phyloP scores from a whole-genome alignment of 2,329 filamentous ascomycete genomes.

The Penicillium vulpinum region DNA sequence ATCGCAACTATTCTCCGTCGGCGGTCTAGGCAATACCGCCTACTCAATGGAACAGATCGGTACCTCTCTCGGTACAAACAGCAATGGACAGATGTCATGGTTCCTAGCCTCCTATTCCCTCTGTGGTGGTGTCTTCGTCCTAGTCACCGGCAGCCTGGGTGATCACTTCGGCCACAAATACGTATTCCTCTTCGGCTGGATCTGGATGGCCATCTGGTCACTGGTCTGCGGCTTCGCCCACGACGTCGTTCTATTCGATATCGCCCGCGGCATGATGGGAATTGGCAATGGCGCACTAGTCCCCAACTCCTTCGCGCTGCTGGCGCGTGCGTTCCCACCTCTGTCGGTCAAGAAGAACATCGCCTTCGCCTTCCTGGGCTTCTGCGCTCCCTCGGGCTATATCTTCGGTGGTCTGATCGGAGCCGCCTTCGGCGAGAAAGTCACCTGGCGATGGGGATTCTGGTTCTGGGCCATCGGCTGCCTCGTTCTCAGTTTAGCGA shows the following conservation, averaged over 20 bases:
- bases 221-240: slow-evolving; percentile 48
- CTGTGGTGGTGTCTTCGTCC: slow-evolving; percentile 53
- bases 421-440: slow-evolving; percentile 39
- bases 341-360: slow-evolving; percentile 44
- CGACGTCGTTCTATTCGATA: slow-evolving; percentile 26
- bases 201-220: slow-evolving; percentile 53
- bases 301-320: slow-evolving; percentile 48
- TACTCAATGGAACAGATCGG: slow-evolving; percentile 39
- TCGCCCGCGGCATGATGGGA: slow-evolving; percentile 36
- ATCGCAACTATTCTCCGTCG: slow-evolving; percentile 46
- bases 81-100: slow-evolving; percentile 52
- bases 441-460: slow-evolving; percentile 57
- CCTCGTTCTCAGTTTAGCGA: slow-evolving; percentile 33
- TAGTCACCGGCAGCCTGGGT: slow-evolving; percentile 51
- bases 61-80: slow-evolving; percentile 11
- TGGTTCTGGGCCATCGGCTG: slow-evolving; percentile 48
- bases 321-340: slow-evolving; percentile 45
- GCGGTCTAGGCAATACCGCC: slow-evolving; percentile 38
- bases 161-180: slow-evolving; percentile 54
- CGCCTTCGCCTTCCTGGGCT: slow-evolving; percentile 49
- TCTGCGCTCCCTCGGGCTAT: slow-evolving; percentile 45
- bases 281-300: slow-evolving; percentile 49
- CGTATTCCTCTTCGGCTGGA: slow-evolving; percentile 51
- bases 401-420: slow-evolving; percentile 43
- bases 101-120: slow-evolving; percentile 51